Percentiles rank a stretch among this genome's conserved stretches.
Evolutionary conservation across 441 rosid genomes (phyloP).

Genomic region (Pelargonium citronellum): DNA sequence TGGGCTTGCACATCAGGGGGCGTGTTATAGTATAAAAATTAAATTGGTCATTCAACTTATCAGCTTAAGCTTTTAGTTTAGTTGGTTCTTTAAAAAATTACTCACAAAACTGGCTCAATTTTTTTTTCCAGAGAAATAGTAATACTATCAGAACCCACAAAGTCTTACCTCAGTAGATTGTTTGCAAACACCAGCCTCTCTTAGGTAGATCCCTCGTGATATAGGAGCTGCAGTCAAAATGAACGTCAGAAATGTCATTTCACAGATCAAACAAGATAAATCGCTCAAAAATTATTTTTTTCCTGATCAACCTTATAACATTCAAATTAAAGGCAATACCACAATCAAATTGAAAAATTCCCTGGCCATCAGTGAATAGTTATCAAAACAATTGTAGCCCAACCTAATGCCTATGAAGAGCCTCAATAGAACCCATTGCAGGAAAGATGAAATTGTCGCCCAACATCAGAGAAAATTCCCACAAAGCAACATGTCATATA

Average conservation of each 20-base stretch:
- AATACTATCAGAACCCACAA: constrained; percentile 14
- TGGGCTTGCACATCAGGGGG: too few relatives aligned
- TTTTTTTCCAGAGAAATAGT: neutral
- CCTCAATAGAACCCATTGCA: neutral
- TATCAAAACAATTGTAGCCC: neutral
- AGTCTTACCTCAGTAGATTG: constrained; percentile 73
- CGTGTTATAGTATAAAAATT: too few relatives aligned
- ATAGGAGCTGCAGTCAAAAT: constrained; percentile 57
- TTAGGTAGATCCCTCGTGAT: constrained; percentile 80
- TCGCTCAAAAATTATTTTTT: neutral
- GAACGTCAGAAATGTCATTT: constrained; percentile 13
- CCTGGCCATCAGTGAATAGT: neutral
- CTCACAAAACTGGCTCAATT: constrained; percentile 17
- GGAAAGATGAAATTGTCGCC: constrained; percentile 7
- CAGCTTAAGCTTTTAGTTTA: too few relatives aligned
- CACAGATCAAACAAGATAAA: constrained; percentile 15
- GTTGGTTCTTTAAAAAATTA: too few relatives aligned
- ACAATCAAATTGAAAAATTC: neutral
- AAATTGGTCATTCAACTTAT: too few relatives aligned
- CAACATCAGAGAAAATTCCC: constrained; percentile 9
- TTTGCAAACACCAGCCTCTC: constrained; percentile 69
- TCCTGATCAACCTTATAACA: neutral
- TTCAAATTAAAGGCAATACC: neutral
- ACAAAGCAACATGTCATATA: neutral
- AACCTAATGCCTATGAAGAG: neutral